These are phyloP conservation scores for Trifolium subterraneum DNA, from an alignment of 306 rosid genomes.

Conservation along the genomic window DNA sequence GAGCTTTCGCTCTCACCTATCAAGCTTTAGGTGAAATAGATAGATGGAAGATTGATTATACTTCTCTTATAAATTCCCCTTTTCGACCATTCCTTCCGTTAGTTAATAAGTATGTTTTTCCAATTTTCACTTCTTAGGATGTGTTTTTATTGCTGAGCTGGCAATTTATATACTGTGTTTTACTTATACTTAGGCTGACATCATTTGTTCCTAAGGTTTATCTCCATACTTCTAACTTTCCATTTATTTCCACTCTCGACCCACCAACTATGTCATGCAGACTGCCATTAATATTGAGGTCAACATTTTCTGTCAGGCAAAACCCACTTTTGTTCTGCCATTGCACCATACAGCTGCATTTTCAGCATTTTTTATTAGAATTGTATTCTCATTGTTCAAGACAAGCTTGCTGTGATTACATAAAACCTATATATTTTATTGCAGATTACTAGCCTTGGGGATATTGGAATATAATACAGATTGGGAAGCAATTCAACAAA, in stretches of 20 bases:
- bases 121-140: background rate
- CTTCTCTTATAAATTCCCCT: slow-evolving; percentile 11
- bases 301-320: slow-evolving; percentile 20
- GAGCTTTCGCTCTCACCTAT: slow-evolving; percentile 19
- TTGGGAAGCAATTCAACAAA: slow-evolving; percentile 89
- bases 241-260: slow-evolving; percentile 5
- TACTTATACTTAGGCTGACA: background rate
- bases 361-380: background rate
- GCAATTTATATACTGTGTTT: slow-evolving; percentile 5
- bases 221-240: background rate
- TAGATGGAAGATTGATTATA: slow-evolving; percentile 3
- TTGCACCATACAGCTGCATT: background rate
- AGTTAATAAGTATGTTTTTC: slow-evolving; percentile 16
- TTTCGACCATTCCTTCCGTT: background rate
- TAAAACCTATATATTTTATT: slow-evolving; percentile 40
- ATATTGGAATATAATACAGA: slow-evolving; percentile 93
- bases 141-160: slow-evolving; percentile 2
- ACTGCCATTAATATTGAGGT: background rate
- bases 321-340: background rate
- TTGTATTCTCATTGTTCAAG: slow-evolving; percentile 27
- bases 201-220: background rate
- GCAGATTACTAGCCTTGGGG: slow-evolving; percentile 86
- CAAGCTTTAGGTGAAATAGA: background rate
- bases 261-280: slow-evolving; percentile 14
- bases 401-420: slow-evolving; percentile 19